Base-by-base conservation (phyloP, 768 basidiomycete genomes). In the Lyophyllum decastes region DNA sequence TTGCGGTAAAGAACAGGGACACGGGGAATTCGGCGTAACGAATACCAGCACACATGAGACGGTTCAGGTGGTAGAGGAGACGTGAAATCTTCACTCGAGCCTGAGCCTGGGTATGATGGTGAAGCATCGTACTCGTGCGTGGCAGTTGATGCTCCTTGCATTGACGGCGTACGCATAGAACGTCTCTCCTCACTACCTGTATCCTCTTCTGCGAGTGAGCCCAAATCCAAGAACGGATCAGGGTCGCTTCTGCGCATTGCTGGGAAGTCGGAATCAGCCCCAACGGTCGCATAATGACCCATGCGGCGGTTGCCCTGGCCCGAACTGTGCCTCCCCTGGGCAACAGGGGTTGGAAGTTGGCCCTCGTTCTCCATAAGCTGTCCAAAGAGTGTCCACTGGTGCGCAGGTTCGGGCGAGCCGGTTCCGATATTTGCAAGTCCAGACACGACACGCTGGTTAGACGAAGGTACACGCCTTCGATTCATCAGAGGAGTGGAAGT, bases 301-400 rank as follows among this genome's bases (percentile, higher is more conserved):
- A 12, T 5, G 17, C 44, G 38, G 12, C 38, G 26, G 45, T 44
- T 59, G 25, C 34, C 30, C 17, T 48, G 61, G 25, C 34, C 30
- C 17, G 47, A 35, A 27, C 27, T 55, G 45, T 54, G 27, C 38
- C 17, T 44, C 52, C 54, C 51, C 54, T 61, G 58, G 47, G 56
- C 61, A 50, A 52, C 33, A 49, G 67, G 61, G 51, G 47, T 64
- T 5, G 69, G 73, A 35, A 77, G 64, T 38, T 79, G 80, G 1
- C 80, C 81, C 47, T 84, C 86, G 63, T 85, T 84, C 65, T 88
- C 83, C 86, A 90, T 88, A 40, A 88, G 68, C 66, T 90, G 86
- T 8, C 80, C 83, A 61, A 90, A 90, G 5, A 90, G 71, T 0
- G 86, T 74, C 89, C 89, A 90, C 73, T 80, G 74, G n/a, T 70